Conservation (phyloP, 2,329 filamentous ascomycete species). For the Fusarium sp. region DNA sequence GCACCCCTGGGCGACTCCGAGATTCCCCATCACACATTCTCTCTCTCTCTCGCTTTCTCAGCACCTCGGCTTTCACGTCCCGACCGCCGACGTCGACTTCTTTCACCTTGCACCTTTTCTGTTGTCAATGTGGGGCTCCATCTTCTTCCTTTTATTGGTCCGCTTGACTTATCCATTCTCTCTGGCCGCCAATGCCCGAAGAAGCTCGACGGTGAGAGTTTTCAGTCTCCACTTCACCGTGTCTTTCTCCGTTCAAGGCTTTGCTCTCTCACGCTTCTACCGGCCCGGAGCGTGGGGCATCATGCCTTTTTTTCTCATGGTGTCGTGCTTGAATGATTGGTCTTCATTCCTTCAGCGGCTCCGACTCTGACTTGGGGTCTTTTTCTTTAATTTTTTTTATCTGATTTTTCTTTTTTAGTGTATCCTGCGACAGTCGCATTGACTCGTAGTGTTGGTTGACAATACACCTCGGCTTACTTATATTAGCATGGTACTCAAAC, state of each 20-base stretch:
- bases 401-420: conserved; percentile 24
- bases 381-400: conserved; percentile 9
- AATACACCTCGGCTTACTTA: conserved; percentile 18
- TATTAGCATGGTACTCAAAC: conserved; percentile 24
- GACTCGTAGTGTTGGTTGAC: conserved; percentile 13
- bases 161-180: conserved; percentile 33
- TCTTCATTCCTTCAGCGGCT: conserved; percentile 43
- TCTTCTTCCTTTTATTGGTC: conserved; percentile 26
- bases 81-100: conserved; percentile 35
- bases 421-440: conserved; percentile 18
- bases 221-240: conserved; percentile 42
- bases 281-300: conserved; percentile 48
- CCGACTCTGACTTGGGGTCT: conserved; percentile 22
- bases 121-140: conserved; percentile 16
- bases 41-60: conserved; percentile 20
- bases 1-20: neutral
- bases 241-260: conserved; percentile 20
- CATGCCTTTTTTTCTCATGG: conserved; percentile 29
- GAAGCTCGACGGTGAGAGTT: conserved; percentile 44
- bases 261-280: conserved; percentile 16
- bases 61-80: conserved; percentile 40
- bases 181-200: conserved; percentile 38
- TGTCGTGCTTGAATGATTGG: conserved; percentile 52
- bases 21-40: conserved; percentile 1
- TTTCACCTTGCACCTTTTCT: conserved; percentile 31